Base-by-base conservation (phyloP, 2,329 filamentous ascomycete species). In the Didymella pomorum region DNA sequence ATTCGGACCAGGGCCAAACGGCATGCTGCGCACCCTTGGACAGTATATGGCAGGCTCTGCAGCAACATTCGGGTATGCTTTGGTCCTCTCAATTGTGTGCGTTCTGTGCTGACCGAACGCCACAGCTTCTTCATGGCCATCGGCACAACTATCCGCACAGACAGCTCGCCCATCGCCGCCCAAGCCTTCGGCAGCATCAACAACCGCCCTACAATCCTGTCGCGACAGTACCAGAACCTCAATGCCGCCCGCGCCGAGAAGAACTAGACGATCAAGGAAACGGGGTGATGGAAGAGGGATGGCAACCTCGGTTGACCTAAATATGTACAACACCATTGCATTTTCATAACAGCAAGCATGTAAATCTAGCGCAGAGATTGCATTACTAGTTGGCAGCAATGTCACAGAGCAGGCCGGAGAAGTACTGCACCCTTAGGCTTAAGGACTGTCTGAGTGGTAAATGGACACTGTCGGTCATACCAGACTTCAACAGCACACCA, bases 21-120 rank as follows among this genome's bases (percentile, higher is more conserved):
- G 95, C 54, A 91, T 98, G 74, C 92, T 97, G 86, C 85, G 95
- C 71, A 97, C 93, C 29, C 81, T 99, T 48, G 94, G 95, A 62
- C 95, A 98, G 79, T 98, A 96, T 78, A 99, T 99, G 95, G 80
- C 92, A 31, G 93, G 92, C 43, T 98, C 94, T 25, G 93, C 93
- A 39, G 92, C 93, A 45, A 98, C 94, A 10, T 99, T 99, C 78
- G 95, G 94, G 94, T 97, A 86, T 63, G 84, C n/a, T n/a, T n/a
- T n/a, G n/a, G n/a, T n/a, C n/a, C n/a, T n/a, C n/a, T n/a, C n/a
- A n/a, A n/a, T n/a, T n/a, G n/a, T 49, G 43, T 29, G 12, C 21
- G 16, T 10, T 4, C 33, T 14, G 4, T 37, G 25, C 16, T 28
- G n/a, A 54, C 68, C 76, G 54, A 72, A 10, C 18, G 7, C 3